These are phyloP conservation scores for Hysterium pulicare DNA, from an alignment of 2,329 filamentous ascomycete genomes.

Conservation along the genomic window DNA sequence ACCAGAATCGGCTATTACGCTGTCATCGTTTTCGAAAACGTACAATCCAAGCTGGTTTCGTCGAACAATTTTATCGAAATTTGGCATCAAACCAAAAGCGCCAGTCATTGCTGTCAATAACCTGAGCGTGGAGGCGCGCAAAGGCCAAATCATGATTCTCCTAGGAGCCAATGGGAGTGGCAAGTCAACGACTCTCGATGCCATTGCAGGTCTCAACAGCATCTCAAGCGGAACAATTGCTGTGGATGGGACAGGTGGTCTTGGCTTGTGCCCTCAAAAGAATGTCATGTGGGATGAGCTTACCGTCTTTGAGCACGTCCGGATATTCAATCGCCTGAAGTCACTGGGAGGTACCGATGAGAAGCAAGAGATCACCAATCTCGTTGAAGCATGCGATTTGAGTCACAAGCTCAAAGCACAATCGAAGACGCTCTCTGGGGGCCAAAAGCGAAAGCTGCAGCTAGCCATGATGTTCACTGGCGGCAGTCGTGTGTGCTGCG, in stretches of 20 bases:
- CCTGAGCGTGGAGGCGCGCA: constrained; percentile 66
- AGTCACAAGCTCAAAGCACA: constrained; percentile 67
- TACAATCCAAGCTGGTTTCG: constrained; percentile 67
- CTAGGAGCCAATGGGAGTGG: constrained; percentile 88
- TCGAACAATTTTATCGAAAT: constrained; percentile 42
- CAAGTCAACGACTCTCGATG: constrained; percentile 85
- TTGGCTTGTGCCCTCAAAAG: constrained; percentile 88
- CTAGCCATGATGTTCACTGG: constrained; percentile 94
- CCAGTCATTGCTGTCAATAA: constrained; percentile 76
- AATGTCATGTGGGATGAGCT: constrained; percentile 92
- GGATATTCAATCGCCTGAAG: constrained; percentile 81
- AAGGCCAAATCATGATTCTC: constrained; percentile 80
- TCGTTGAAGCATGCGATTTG: constrained; percentile 72
- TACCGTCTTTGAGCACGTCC: constrained; percentile 79
- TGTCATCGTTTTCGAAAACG: constrained; percentile 72
- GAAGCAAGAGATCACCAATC: constrained; percentile 57
- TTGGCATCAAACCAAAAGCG: constrained; percentile 50
- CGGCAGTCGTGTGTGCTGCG: constrained; percentile 80
- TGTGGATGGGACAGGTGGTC: constrained; percentile 72
- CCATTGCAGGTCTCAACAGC: constrained; percentile 77
- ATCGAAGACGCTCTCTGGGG: constrained; percentile 78
- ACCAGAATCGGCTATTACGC: constrained; percentile 58
- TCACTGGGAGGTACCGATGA: constrained; percentile 49
- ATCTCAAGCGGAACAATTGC: constrained; percentile 73
- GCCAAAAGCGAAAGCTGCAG: constrained; percentile 89